Conservation (phyloP, 305 asterid genomes). For the Solanum aculeatissimum region DNA sequence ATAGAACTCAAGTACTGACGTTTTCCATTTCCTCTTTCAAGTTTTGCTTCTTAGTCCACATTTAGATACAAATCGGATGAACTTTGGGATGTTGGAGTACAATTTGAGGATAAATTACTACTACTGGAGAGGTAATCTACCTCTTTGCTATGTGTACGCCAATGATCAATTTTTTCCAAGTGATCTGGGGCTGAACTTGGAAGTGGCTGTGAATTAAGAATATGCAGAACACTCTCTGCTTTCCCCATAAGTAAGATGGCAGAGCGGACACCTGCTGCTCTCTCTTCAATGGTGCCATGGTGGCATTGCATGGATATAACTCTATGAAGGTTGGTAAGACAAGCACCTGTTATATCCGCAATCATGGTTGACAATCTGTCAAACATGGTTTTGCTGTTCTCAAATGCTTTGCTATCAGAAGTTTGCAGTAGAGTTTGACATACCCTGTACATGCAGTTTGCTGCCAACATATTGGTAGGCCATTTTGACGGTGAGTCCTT, state of each 20-base stretch:
- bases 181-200: slow-evolving; percentile 36
- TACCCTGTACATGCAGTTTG: slow-evolving; percentile 74
- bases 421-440: slow-evolving; percentile 45
- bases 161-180: slow-evolving; percentile 41
- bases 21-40: not conserved
- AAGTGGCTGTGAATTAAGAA: slow-evolving; percentile 32
- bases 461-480: slow-evolving; percentile 55
- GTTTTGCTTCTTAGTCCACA: slow-evolving; percentile 20
- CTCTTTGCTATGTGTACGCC: slow-evolving; percentile 41
- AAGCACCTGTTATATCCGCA: slow-evolving; percentile 52
- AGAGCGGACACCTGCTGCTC: slow-evolving; percentile 39
- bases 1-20: too few relatives aligned
- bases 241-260: slow-evolving; percentile 59
- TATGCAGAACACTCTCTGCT: slow-evolving; percentile 42
- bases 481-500: slow-evolving; percentile 43
- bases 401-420: slow-evolving; percentile 12
- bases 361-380: slow-evolving; percentile 41
- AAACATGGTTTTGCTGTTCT: slow-evolving; percentile 23
- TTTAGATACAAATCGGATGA: slow-evolving; percentile 31
- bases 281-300: slow-evolving; percentile 43
- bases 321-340: slow-evolving; percentile 52
- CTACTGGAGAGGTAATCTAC: slow-evolving; percentile 16
- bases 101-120: not conserved
- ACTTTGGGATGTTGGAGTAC: slow-evolving; percentile 2
- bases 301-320: slow-evolving; percentile 48